A percentile compares a stretch with the other conserved stretches of the same genome.
These are phyloP conservation scores for Physcia stellaris DNA, from an alignment of 495 filamentous ascomycete genomes.

Conservation along the genomic window DNA sequence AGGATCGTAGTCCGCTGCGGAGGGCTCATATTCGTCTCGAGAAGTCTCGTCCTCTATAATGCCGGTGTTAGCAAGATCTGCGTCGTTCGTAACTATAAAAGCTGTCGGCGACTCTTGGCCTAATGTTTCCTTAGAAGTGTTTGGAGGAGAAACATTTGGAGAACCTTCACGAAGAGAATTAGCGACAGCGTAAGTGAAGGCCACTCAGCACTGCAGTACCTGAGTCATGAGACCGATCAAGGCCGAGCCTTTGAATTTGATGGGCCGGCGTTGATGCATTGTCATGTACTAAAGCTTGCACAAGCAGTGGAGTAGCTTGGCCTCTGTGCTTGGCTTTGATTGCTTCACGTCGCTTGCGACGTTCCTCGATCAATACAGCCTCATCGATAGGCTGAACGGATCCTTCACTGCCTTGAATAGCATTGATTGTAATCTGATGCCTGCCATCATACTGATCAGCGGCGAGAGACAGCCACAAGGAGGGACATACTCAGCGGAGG, in stretches of 20 bases:
- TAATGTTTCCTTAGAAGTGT: conserved; percentile 32
- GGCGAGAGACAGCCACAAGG: too few relatives aligned
- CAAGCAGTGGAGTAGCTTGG: conserved; percentile 56
- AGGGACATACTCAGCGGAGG: conserved; percentile 30
- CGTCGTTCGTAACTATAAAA: conserved; percentile 40
- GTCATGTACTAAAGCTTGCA: conserved; percentile 60
- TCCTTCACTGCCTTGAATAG: too few relatives aligned
- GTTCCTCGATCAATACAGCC: conserved; percentile 69
- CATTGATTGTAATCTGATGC: too few relatives aligned
- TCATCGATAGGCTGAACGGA: conserved; percentile 42
- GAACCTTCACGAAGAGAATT: conserved; percentile 10
- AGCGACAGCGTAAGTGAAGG: conserved; percentile 6
- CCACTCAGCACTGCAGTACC: conserved; percentile 12
- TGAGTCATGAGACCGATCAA: neutral
- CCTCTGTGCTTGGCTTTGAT: conserved; percentile 73
- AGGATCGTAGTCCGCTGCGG: conserved; percentile 92
- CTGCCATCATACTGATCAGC: too few relatives aligned
- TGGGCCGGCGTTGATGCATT: conserved; percentile 42
- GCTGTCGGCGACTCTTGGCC: conserved; percentile 38
- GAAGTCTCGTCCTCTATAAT: conserved; percentile 31
- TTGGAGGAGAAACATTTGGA: conserved; percentile 24
- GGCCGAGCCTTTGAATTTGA: conserved; percentile 19
- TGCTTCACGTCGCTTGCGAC: conserved; percentile 74
- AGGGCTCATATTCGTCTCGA: conserved; percentile 68
- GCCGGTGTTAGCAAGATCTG: conserved; percentile 53